These are phyloP conservation scores for Parastagonospora nodorum DNA, from an alignment of 2,329 filamentous ascomycete genomes.

Conservation along the genomic window DNA sequence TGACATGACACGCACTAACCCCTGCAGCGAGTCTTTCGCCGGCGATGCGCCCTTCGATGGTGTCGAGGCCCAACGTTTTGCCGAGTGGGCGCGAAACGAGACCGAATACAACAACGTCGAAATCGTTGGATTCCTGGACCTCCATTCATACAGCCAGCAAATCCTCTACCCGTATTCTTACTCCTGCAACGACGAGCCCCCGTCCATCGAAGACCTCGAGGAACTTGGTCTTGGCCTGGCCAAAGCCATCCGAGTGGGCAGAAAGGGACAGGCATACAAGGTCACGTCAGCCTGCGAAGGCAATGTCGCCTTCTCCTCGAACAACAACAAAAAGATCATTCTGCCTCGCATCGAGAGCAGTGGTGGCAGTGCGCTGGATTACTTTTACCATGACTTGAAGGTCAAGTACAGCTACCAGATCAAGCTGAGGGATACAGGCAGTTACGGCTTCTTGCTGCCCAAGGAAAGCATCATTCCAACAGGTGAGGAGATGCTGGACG, in stretches of 20 bases:
- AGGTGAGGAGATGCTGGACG: constrained; percentile 83
- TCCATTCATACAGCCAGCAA: constrained; percentile 95
- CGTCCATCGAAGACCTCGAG: constrained; percentile 87
- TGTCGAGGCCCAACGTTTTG: constrained; percentile 74
- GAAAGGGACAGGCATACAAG: constrained; percentile 68
- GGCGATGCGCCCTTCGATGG: constrained; percentile 84
- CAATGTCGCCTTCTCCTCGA: constrained; percentile 56
- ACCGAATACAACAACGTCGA: constrained; percentile 71
- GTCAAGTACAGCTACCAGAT: constrained; percentile 90
- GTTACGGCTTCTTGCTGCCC: constrained; percentile 90
- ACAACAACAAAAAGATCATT: constrained; percentile 36
- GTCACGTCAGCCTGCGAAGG: constrained; percentile 88
- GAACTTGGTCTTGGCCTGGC: constrained; percentile 87
- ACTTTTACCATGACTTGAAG: constrained; percentile 87
- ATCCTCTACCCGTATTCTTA: constrained; percentile 92
- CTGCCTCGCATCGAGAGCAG: constrained; percentile 69
- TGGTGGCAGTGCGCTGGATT: constrained; percentile 88
- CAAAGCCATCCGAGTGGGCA: constrained; percentile 84
- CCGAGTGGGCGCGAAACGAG: constrained; percentile 82
- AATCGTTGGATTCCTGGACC: constrained; percentile 84
- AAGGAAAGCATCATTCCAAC: constrained; percentile 86
- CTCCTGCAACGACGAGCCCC: constrained; percentile 76
- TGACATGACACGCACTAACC: constrained; percentile 67
- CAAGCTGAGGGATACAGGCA: constrained; percentile 90
- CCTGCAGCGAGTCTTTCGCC: constrained; percentile 89